Conservation (phyloP, 371 early-diverging fungal genomes). For the Umbelopsis sp. region DNA sequence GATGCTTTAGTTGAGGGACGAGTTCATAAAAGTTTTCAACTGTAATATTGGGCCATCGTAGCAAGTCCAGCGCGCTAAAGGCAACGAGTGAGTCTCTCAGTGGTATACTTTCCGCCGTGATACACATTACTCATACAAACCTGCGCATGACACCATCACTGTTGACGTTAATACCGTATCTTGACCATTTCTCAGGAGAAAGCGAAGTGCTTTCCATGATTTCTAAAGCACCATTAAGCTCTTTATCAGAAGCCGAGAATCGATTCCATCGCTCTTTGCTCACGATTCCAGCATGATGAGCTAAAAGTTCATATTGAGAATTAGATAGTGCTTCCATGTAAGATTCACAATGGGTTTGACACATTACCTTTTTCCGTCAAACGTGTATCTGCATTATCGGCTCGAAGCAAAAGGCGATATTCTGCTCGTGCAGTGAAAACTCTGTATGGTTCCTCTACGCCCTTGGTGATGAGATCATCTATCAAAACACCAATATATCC, state of each 20-base stretch:
- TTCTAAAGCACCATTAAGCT: slow-evolving; percentile 44
- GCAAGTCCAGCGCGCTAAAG: slow-evolving; percentile 57
- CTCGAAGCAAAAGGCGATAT: slow-evolving; percentile 74
- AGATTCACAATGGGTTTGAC: neutral
- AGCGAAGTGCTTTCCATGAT: slow-evolving; percentile 43
- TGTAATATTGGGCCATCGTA: slow-evolving; percentile 51
- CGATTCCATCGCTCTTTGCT: slow-evolving; percentile 51
- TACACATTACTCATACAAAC: slow-evolving; percentile 29
- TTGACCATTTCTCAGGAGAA: slow-evolving; percentile 59
- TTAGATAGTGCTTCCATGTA: neutral
- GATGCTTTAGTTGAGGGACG: slow-evolving; percentile 49
- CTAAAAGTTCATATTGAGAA: slow-evolving; percentile 22
- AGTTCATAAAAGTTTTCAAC: slow-evolving; percentile 48
- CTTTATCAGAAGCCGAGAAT: slow-evolving; percentile 35
- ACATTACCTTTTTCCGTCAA: slow-evolving; percentile 64
- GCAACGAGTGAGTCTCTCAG: too few relatives aligned
- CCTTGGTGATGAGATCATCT: slow-evolving; percentile 84
- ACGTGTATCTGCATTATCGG: slow-evolving; percentile 84
- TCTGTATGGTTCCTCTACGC: slow-evolving; percentile 86
- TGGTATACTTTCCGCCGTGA: too few relatives aligned
- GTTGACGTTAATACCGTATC: slow-evolving; percentile 45
- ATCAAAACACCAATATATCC: slow-evolving; percentile 87
- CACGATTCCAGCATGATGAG: slow-evolving; percentile 59
- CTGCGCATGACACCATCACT: slow-evolving; percentile 60
- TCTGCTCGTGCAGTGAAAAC: slow-evolving; percentile 88